Evolutionary conservation across 345 rosid species (phyloP), one percentile per base, ranked within the genome.

Genomic region (Turritis glabra): DNA sequence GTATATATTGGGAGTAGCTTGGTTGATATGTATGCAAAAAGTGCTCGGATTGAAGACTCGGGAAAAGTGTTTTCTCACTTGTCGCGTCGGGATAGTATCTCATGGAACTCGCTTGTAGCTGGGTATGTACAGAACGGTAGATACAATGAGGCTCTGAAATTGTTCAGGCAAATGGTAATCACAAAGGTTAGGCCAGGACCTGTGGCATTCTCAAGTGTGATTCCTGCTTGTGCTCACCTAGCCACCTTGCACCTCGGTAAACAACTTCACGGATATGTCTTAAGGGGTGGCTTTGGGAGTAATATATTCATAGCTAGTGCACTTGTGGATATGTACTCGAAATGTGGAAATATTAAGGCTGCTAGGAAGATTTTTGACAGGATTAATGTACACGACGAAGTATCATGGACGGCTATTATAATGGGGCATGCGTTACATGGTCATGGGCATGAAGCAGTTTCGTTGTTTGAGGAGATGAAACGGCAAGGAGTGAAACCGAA

Each of bases 351-450:
- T 73, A 84, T 93, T 47, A 82, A 71, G 69, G 56, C 80, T 35
- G 96, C 90, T 12, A 85, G 82, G 73, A 74, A 75, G 79, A 76
- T 90, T 78, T 93, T 90, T 71, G 84, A 82, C 26, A 71, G 77
- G 47, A 89, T 93, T 86, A 78, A 81, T 60, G 74, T 37, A n/a
- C 90, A 81, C 32, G 97, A 93, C 46, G 80, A 84, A 80, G 97
- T 90, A 30, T 88, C 96, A 32, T 90, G 98, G 98, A 93, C 97
- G 1, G 87, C 98, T 48, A 86, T 93, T 2, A 89, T 90, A 55
- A 90, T 88, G 96, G 98, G 89, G 32, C 74, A 81, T 78, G 97
- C 97, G 66, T 83, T 89, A 48, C 96, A 90, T 72, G 97, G 98
- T 32, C 75, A 83, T 56, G 96, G 89, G 4, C 74, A 3, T 66